Conservation (phyloP, 2,329 filamentous ascomycete species). For the Ceratocystis diversiconidia region DNA sequence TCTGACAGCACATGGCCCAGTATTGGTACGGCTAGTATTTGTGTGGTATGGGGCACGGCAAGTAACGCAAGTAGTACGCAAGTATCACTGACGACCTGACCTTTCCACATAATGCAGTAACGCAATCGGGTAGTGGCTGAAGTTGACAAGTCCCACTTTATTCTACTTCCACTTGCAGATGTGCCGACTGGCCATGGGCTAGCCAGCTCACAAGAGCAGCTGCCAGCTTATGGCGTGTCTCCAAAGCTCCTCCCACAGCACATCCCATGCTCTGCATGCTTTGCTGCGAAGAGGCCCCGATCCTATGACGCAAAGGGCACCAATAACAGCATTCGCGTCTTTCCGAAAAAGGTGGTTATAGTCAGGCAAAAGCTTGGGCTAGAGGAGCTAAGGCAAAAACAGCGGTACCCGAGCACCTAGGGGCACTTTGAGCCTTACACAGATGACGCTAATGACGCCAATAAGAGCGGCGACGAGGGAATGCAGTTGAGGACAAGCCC, state of each 20-base stretch:
- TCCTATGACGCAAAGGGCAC: slow-evolving; percentile 5
- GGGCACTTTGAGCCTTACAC: background rate
- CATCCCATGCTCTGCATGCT: background rate
- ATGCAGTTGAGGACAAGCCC: background rate
- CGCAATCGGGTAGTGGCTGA: background rate
- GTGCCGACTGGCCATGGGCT: background rate
- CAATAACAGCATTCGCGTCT: background rate
- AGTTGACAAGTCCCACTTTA: background rate
- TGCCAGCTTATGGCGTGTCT: slow-evolving; percentile 3
- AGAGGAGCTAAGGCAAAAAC: background rate
- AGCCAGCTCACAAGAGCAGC: slow-evolving; percentile 1
- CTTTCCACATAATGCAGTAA: background rate
- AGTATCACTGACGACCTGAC: background rate
- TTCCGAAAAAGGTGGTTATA: background rate
- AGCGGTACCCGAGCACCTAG: background rate
- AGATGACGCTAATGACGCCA: background rate
- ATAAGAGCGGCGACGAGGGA: background rate
- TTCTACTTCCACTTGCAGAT: background rate
- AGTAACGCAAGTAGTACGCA: background rate
- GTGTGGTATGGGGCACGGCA: background rate
- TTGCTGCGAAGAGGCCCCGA: background rate
- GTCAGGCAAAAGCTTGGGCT: background rate
- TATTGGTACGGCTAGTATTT: background rate
- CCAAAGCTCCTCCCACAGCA: background rate
- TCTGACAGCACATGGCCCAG: background rate